phyloP scores from a whole-genome alignment of 2,329 filamentous ascomycete species.

The Scortechinia acanthostroma region DNA sequence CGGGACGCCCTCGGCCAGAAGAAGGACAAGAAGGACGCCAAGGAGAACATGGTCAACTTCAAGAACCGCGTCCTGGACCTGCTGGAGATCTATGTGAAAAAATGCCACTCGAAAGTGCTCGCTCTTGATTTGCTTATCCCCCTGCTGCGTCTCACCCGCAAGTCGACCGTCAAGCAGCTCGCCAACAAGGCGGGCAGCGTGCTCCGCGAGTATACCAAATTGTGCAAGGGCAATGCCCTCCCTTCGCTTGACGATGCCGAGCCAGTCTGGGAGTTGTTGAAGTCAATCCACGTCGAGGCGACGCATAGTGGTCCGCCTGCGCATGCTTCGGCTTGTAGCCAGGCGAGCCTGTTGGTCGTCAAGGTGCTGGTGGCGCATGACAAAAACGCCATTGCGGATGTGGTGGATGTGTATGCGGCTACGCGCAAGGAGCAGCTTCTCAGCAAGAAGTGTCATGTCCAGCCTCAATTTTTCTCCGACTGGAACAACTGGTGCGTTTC shows the following conservation, averaged over 20 bases:
- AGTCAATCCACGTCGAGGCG: conserved; percentile 38
- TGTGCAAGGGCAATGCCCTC: conserved; percentile 43
- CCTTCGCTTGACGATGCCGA: conserved; percentile 27
- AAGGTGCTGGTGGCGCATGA: conserved; percentile 31
- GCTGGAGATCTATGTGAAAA: conserved; percentile 55
- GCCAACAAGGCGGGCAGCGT: conserved; percentile 44
- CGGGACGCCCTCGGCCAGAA: conserved; percentile 44
- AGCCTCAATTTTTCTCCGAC: neutral
- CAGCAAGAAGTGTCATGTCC: conserved; percentile 1
- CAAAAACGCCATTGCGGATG: conserved; percentile 20
- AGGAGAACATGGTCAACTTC: conserved; percentile 60
- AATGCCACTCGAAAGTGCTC: conserved; percentile 43
- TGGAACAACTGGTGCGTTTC: conserved; percentile 3
- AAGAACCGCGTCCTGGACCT: conserved; percentile 62
- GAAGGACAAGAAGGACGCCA: conserved; percentile 55
- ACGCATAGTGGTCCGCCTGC: conserved; percentile 34
- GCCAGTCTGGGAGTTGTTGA: conserved; percentile 35
- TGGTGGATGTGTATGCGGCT: conserved; percentile 28
- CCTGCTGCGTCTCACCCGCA: conserved; percentile 42
- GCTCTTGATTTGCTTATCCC: conserved; percentile 47
- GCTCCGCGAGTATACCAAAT: conserved; percentile 44
- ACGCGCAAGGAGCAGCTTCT: conserved; percentile 9
- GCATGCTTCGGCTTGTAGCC: conserved; percentile 46
- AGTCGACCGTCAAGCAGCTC: conserved; percentile 45
- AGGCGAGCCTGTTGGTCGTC: conserved; percentile 32